These are phyloP conservation scores for Elongisporangium senticosum DNA, from an alignment of 352 stramenopile genomes.

Conservation along the genomic window DNA sequence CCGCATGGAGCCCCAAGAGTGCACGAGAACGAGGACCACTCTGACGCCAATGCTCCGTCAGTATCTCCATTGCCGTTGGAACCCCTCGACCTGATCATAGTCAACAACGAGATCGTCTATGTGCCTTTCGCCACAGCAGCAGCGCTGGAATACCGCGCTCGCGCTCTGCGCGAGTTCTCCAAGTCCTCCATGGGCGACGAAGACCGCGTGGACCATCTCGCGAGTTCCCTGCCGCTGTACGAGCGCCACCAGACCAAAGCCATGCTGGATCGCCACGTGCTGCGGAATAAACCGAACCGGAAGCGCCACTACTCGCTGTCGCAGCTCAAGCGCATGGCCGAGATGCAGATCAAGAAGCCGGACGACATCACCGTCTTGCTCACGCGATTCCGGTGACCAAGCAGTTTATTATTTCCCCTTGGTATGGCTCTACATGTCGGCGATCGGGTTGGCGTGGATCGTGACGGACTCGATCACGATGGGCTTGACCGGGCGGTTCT, in stretches of 20 bases:
- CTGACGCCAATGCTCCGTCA: not conserved
- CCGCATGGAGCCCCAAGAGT: not conserved
- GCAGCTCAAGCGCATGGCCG: conserved; percentile 66
- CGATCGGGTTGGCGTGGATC: conserved; percentile 92
- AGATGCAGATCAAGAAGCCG: conserved; percentile 71
- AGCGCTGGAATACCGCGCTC: conserved; percentile 51
- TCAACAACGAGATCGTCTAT: conserved; percentile 6
- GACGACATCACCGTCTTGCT: conserved; percentile 77
- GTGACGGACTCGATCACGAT: conserved; percentile 86
- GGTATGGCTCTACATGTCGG: conserved; percentile 35
- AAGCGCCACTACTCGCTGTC: conserved; percentile 68
- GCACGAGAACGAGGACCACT: not conserved
- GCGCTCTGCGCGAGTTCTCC: conserved; percentile 35
- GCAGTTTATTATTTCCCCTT: conserved; percentile 1
- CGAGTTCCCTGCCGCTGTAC: conserved; percentile 36
- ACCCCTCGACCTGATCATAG: not conserved
- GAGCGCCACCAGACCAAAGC: conserved; percentile 47
- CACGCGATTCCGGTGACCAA: conserved; percentile 41
- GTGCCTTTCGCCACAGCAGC: conserved; percentile 69
- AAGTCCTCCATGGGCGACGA: conserved; percentile 1
- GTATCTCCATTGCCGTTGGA: not conserved
- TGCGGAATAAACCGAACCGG: conserved; percentile 39
- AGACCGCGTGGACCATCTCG: conserved; percentile 41
- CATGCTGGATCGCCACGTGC: conserved; percentile 46
- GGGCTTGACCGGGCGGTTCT: conserved; percentile 86